Conservation (phyloP, 1,139 yeast species). For the Geotrichum aggregatum region DNA sequence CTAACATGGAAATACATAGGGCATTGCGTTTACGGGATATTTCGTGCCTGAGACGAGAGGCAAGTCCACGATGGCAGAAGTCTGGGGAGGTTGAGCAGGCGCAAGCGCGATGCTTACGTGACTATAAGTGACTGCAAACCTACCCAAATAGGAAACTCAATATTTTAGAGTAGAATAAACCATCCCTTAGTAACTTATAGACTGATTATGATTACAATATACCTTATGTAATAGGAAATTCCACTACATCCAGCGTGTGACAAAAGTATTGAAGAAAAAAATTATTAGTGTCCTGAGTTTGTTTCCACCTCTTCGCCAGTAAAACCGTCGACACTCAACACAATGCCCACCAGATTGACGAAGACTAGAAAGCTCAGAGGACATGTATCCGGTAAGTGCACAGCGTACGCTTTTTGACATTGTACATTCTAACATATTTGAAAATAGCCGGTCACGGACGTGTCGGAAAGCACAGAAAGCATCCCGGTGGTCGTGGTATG, state of each 20-base stretch:
- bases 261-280: not conserved
- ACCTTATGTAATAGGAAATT: not conserved
- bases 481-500: conserved; percentile 99
- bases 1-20: conserved; percentile 48
- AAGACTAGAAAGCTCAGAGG: conserved; percentile 99
- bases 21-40: conserved; percentile 47
- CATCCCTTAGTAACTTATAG: not conserved
- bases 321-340: conserved; percentile 14
- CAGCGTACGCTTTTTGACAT: not conserved
- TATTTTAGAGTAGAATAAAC: too few species aligned
- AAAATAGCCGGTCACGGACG: conserved; percentile 99
- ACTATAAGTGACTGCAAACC: too few species aligned
- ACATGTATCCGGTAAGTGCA: conserved; percentile 82
- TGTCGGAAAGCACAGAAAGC: conserved; percentile 99
- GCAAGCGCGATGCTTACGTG: not conserved
- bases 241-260: not conserved
- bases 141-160: too few species aligned
- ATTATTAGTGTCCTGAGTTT: not conserved
- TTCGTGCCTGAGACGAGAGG: conserved; percentile 81
- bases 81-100: conserved; percentile 9
- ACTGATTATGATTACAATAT: not conserved
- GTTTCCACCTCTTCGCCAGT: not conserved
- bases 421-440: conserved; percentile 26
- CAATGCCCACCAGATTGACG: conserved; percentile 99
- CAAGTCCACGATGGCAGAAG: conserved; percentile 29